A percentile compares a stretch with the other conserved stretches of the same genome.
Conservation (phyloP, 345 rosid genomes). For the Corymbia maculata region DNA sequence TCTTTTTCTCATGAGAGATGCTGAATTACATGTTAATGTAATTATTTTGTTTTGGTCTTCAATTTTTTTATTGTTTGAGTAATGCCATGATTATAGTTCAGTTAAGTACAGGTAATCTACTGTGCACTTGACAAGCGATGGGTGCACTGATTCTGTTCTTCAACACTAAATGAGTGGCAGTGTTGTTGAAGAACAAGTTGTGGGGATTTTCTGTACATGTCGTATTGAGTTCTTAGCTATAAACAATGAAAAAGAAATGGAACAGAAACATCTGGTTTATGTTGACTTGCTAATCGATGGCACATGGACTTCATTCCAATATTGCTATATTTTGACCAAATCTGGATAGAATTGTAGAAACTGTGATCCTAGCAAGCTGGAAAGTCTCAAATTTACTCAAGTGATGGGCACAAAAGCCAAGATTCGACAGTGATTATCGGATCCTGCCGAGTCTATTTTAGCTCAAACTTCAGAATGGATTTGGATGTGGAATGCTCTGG, state of each 20-base stretch:
- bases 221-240: background rate
- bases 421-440: background rate
- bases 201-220: background rate
- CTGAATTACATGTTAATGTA: background rate
- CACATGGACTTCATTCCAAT: background rate
- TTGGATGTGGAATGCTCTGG: background rate
- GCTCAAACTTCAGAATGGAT: background rate
- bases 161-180: background rate
- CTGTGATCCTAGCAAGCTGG: background rate
- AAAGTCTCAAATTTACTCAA: background rate
- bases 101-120: background rate
- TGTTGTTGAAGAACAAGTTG: background rate
- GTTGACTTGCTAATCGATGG: background rate
- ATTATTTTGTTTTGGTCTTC: background rate
- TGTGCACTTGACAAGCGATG: background rate
- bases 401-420: background rate
- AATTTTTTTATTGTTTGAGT: too few species aligned
- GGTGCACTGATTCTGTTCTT: background rate
- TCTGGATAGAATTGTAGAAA: background rate
- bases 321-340: background rate
- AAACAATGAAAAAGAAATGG: background rate
- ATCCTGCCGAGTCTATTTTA: background rate
- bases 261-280: background rate
- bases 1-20: background rate
- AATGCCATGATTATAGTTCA: background rate